Evolutionary conservation across 2,329 filamentous ascomycete genomes (phyloP), one percentile per base, ranked within the genome.

Genomic region (Hypoxylon sp.): DNA sequence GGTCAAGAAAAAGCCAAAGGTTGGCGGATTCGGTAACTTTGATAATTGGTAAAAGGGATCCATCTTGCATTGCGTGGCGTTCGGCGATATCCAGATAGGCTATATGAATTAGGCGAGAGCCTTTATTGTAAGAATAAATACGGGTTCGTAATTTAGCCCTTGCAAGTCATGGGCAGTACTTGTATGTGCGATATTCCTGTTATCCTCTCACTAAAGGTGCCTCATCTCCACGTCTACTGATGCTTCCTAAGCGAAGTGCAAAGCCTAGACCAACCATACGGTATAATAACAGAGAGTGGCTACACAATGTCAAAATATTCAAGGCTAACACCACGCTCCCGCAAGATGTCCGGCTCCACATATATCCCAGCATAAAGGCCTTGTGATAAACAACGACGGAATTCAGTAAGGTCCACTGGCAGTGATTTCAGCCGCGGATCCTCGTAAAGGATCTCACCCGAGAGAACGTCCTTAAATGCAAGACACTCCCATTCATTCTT

Each of bases 1-100:
- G 17, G 87, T 85, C 3, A 90, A 88, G 79, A 98, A 98, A 82
- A 98, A 97, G 82, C 80, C 84, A 1, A 96, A 92, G 77, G 85
- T 83, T 23, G 88, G 89, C 11, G 94, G 93, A 0, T 99, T 98
- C 84, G 94, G 95, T 2, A 97, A 98, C 80, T 99, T 99, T 79
- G 94, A 97, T 80, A 87, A 83, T 38, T 99, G 96, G 95, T 98
- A 83, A 82, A 69, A 23, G 51, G 52, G 7, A 30, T 30, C 4
- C 25, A 25, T 25, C 58, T 65, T 63, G 53, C 70, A 72, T 71
- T 60, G 59, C 66, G 38, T 57, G 70, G 68, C 70, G 70, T 69
- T 68, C 46, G 67, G 65, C 55, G 69, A 71, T 73, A 73, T 61
- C 68, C 68, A 51, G 9, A n/a, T 21, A 49, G 52, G 21, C 58